Evolutionary conservation across 2,329 filamentous ascomycete genomes (phyloP).

Genomic region (Trichoderma cornu-damae): DNA sequence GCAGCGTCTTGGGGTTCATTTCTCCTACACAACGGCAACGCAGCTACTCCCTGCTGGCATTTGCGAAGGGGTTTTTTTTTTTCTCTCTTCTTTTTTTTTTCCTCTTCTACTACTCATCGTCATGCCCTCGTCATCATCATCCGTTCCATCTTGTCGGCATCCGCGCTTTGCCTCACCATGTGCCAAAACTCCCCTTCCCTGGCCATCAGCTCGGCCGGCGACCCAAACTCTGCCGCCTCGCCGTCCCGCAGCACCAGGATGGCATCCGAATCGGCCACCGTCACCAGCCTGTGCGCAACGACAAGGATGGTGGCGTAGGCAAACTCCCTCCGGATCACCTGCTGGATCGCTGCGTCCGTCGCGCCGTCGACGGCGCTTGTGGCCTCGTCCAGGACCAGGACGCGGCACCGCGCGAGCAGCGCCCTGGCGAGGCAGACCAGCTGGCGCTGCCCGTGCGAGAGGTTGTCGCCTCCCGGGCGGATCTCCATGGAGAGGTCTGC

Average conservation of each 20-base stretch:
- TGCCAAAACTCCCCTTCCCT: constrained; percentile 5
- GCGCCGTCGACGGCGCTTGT: constrained; percentile 14
- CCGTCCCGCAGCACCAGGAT: constrained; percentile 16
- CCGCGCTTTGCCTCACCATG: constrained; percentile 8
- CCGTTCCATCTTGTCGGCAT: neutral
- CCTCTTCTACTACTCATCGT: too few relatives aligned
- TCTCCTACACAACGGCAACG: too few relatives aligned
- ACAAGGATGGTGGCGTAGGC: constrained; percentile 6
- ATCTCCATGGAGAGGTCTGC: neutral
- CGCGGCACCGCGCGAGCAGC: neutral
- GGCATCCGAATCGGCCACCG: constrained; percentile 11
- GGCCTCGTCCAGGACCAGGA: constrained; percentile 18
- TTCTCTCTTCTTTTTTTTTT: too few relatives aligned
- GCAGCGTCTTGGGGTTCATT: too few relatives aligned
- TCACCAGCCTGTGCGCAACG: constrained; percentile 16
- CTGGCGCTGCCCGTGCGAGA: constrained; percentile 18
- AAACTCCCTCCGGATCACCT: constrained; percentile 7
- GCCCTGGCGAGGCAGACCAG: constrained; percentile 16
- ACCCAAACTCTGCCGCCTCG: constrained; percentile 3
- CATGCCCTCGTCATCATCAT: too few relatives aligned
- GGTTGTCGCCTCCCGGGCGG: neutral
- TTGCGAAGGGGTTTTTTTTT: too few relatives aligned
- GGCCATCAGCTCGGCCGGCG: neutral
- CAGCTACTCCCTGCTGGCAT: too few relatives aligned
- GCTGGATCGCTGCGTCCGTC: constrained; percentile 14